phyloP scores from a whole-genome alignment of 2,329 filamentous ascomycete species.

The Neocucurbitaria cava region DNA sequence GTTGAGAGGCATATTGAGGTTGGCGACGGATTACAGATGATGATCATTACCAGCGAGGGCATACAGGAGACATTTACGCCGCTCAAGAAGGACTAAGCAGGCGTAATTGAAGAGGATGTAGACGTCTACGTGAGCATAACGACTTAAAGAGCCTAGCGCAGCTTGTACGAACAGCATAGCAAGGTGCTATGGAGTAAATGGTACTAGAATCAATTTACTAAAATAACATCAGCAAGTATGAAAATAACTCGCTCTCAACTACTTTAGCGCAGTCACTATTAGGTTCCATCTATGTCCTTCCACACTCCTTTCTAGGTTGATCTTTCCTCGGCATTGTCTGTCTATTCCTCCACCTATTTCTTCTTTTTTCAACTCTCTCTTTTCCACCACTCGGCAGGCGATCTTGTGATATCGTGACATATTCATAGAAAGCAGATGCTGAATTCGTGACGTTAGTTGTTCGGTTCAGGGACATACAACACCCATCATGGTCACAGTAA shows the following conservation, averaged over 20 bases:
- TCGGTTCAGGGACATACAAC: no score
- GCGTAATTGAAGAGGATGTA: conserved; percentile 26
- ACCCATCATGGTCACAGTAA: no score
- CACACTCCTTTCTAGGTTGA: not conserved
- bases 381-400: not conserved
- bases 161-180: conserved; percentile 24
- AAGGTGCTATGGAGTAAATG: not conserved
- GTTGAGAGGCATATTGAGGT: conserved; percentile 99
- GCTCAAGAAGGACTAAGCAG: conserved; percentile 69
- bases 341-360: not conserved
- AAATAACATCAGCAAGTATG: not conserved
- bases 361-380: not conserved
- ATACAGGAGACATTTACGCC: conserved; percentile 85
- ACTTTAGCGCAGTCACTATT: not conserved
- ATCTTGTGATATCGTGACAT: no score
- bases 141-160: conserved; percentile 31
- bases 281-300: not conserved
- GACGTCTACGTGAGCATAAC: conserved; percentile 48
- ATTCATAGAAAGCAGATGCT: no score
- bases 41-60: conserved; percentile 87
- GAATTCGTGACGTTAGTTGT: no score
- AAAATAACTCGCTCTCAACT: not conserved
- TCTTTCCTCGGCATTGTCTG: not conserved
- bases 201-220: not conserved
- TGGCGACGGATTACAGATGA: conserved; percentile 92